A percentile compares a stretch with the other conserved stretches of the same genome.
These are phyloP conservation scores for Dendrobium chrysotoxum DNA, from an alignment of 106 monocot genomes.

Conservation along the genomic window DNA sequence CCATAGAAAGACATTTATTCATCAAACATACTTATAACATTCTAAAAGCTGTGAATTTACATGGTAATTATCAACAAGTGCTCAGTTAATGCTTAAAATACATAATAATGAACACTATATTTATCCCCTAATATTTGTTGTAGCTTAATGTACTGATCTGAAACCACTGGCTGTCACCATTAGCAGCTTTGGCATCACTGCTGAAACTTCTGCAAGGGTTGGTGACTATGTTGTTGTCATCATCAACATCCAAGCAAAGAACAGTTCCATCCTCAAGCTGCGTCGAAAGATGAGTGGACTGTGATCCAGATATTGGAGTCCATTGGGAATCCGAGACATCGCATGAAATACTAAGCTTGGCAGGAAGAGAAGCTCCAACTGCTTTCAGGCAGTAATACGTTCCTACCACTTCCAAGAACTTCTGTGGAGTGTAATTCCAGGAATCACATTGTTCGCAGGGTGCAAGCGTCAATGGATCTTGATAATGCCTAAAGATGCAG, in stretches of 20 bases:
- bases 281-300: background rate
- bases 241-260: conserved; percentile 13
- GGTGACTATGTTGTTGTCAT: background rate
- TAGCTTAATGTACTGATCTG: background rate
- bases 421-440: conserved; percentile 11
- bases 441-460: conserved; percentile 2
- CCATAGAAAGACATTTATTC: background rate
- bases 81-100: background rate
- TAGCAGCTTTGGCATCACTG: background rate
- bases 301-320: background rate
- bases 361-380: background rate
- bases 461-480: background rate
- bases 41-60: background rate
- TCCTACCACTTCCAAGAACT: background rate
- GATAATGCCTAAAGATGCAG: conserved; percentile 4
- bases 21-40: background rate
- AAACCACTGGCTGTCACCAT: conserved; percentile 13
- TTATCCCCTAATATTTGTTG: background rate
- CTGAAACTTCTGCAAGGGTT: conserved; percentile 5
- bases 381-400: conserved; percentile 12
- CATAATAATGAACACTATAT: background rate
- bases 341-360: conserved; percentile 5
- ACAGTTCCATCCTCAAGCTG: background rate
- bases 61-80: background rate
- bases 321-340: conserved; percentile 5